Percentiles rank a stretch among this genome's conserved stretches.
Conservation (phyloP, 345 rosid genomes). For the Reutealis trisperma region DNA sequence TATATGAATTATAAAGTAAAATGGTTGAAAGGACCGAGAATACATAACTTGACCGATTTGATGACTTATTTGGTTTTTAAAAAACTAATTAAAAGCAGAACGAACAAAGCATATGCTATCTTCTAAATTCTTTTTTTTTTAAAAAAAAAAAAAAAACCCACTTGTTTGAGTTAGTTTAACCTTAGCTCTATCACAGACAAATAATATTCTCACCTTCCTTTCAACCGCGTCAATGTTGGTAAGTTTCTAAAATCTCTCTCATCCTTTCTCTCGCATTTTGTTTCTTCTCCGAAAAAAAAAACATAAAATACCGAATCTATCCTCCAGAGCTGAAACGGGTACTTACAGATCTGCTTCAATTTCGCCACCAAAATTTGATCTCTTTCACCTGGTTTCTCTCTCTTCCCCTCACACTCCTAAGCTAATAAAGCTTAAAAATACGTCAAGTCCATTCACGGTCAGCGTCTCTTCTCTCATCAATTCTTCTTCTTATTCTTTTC, state of each 20-base stretch:
- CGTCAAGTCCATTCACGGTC: slow-evolving; percentile 17
- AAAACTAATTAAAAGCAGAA: no score
- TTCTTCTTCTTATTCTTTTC: not conserved
- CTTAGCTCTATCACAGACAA: slow-evolving; percentile 2
- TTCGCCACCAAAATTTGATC: not conserved
- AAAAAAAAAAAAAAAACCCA: no score
- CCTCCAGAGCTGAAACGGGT: not conserved
- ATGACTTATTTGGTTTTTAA: no score
- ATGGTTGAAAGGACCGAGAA: no score
- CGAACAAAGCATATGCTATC: no score
- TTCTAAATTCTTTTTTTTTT: no score
- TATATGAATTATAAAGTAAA: no score
- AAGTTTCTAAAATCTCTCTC: slow-evolving; percentile 17
- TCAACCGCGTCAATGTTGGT: slow-evolving; percentile 25
- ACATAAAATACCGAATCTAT: slow-evolving; percentile 15
- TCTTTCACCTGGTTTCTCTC: not conserved
- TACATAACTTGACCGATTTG: no score
- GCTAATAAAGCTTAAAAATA: not conserved
- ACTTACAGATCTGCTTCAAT: slow-evolving; percentile 21
- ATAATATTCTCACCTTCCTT: slow-evolving; percentile 1
- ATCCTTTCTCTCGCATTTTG: slow-evolving; percentile 1
- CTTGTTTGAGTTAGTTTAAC: not conserved
- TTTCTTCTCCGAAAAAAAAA: not conserved
- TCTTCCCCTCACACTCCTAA: slow-evolving; percentile 3
- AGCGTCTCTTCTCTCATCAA: slow-evolving; percentile 1